These are phyloP conservation scores for Russula earlei DNA, from an alignment of 768 basidiomycete genomes.

Conservation along the genomic window DNA sequence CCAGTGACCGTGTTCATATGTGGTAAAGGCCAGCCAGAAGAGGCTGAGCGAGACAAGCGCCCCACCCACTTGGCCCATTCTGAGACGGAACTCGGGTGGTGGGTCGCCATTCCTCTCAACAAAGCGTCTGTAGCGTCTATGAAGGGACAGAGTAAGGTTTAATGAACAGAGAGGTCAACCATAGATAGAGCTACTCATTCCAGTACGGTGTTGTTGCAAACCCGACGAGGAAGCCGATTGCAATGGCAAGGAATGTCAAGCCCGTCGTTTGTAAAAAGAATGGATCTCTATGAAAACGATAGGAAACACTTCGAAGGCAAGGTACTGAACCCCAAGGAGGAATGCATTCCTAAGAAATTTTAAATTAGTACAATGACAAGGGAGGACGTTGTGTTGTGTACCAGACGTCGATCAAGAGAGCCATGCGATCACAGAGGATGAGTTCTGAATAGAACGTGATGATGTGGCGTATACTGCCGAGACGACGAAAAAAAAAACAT, in stretches of 20 bases:
- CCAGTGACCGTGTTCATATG: slow-evolving; percentile 39
- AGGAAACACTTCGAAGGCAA: slow-evolving; percentile 48
- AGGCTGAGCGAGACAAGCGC: slow-evolving; percentile 50
- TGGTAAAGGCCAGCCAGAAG: slow-evolving; percentile 28
- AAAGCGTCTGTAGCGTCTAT: background rate
- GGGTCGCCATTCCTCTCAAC: background rate
- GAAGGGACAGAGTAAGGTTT: background rate
- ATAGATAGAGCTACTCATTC: slow-evolving; percentile 27
- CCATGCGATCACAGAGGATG: slow-evolving; percentile 62
- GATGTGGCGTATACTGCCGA: background rate
- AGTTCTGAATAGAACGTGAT: slow-evolving; percentile 38
- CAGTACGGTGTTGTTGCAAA: slow-evolving; percentile 35
- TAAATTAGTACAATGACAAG: background rate
- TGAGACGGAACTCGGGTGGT: slow-evolving; percentile 2
- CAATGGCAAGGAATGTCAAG: slow-evolving; percentile 42
- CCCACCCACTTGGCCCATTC: slow-evolving; percentile 24
- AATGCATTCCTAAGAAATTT: slow-evolving; percentile 28
- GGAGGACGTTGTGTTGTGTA: slow-evolving; percentile 26
- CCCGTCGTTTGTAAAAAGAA: slow-evolving; percentile 46
- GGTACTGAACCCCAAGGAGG: slow-evolving; percentile 37
- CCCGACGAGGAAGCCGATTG: slow-evolving; percentile 37
- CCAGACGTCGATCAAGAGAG: slow-evolving; percentile 63
- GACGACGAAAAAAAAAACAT: slow-evolving; percentile 25
- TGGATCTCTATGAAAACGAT: slow-evolving; percentile 39
- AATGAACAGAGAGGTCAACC: background rate